Percentiles rank a stretch among this genome's conserved stretches.
phyloP scores from a whole-genome alignment of 345 rosid species.

The Microthlaspi erraticum region DNA sequence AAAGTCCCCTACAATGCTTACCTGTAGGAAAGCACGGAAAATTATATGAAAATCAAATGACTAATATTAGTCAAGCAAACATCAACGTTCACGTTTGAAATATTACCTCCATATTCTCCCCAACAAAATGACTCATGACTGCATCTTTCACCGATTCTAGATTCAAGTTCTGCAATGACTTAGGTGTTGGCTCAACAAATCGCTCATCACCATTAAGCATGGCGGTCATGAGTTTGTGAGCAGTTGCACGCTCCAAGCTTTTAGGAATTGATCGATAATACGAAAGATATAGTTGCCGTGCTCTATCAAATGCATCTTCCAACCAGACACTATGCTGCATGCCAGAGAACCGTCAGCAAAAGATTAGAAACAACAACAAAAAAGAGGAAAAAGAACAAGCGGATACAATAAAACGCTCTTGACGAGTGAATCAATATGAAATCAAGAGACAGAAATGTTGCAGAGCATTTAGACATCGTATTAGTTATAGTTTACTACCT shows the following conservation, averaged over 20 bases:
- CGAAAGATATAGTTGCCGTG: conserved; percentile 88
- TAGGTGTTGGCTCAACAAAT: conserved; percentile 92
- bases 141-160: conserved; percentile 85
- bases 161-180: conserved; percentile 75
- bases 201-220: conserved; percentile 98
- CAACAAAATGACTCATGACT: conserved; percentile 93
- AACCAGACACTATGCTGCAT: conserved; percentile 98
- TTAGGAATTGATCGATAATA: conserved; percentile 97
- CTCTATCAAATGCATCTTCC: conserved; percentile 99
- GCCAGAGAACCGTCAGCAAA: conserved; percentile 43
- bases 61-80: conserved; percentile 11
- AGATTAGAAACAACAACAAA: neutral
- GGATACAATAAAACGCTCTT: conserved; percentile 5
- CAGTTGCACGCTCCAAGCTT: conserved; percentile 98
- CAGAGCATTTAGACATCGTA: conserved; percentile 1
- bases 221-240: conserved; percentile 96
- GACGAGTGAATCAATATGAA: neutral
- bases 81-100: conserved; percentile 17
- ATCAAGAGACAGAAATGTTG: conserved; percentile 18
- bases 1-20: conserved; percentile 96
- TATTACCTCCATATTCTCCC: conserved; percentile 91
- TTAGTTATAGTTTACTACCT: conserved; percentile 56
- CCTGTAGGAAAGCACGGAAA: conserved; percentile 54
- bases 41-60: neutral
- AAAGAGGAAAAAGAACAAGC: neutral